Percentiles rank a stretch among this genome's conserved stretches.
These are phyloP conservation scores for Pseudohyphozyma bogoriensis DNA, from an alignment of 768 basidiomycete genomes.

Conservation along the genomic window DNA sequence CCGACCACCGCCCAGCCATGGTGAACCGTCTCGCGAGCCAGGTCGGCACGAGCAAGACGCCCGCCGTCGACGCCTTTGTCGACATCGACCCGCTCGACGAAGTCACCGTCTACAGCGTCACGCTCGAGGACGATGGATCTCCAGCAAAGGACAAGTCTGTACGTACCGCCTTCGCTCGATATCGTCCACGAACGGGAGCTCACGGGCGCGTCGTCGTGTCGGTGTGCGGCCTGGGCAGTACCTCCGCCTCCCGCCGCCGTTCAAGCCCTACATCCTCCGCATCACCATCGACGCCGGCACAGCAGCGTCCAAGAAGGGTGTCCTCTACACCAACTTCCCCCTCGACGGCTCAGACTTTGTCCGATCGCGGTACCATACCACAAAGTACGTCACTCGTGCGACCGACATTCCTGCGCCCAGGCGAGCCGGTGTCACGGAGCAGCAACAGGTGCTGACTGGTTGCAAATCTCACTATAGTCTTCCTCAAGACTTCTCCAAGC, in stretches of 20 bases:
- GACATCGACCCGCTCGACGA: neutral
- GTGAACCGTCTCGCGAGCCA: too few relatives aligned
- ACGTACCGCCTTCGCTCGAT: slow-evolving; percentile 37
- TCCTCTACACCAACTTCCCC: slow-evolving; percentile 94
- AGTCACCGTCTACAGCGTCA: slow-evolving; percentile 72
- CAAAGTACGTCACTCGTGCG: slow-evolving; percentile 51
- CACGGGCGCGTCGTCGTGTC: neutral
- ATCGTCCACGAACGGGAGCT: neutral
- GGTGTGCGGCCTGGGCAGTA: slow-evolving; percentile 49
- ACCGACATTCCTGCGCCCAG: neutral
- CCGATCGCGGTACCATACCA: slow-evolving; percentile 60
- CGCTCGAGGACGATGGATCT: slow-evolving; percentile 79
- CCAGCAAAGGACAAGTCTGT: slow-evolving; percentile 77
- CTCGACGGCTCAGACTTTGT: slow-evolving; percentile 80
- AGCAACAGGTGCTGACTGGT: neutral
- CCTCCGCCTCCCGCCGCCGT: slow-evolving; percentile 86
- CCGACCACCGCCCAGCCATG: too few relatives aligned
- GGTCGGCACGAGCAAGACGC: too few relatives aligned
- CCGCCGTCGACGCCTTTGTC: neutral
- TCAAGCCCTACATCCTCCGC: slow-evolving; percentile 65
- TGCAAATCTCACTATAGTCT: slow-evolving; percentile 45
- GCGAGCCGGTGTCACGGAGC: too few relatives aligned
- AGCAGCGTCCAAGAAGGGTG: slow-evolving; percentile 75
- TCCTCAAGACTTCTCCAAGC: slow-evolving; percentile 75
- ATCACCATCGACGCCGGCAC: slow-evolving; percentile 88